Conservation (phyloP, 2,329 filamentous ascomycete genomes). For the Beauveria scarabaeidicola region DNA sequence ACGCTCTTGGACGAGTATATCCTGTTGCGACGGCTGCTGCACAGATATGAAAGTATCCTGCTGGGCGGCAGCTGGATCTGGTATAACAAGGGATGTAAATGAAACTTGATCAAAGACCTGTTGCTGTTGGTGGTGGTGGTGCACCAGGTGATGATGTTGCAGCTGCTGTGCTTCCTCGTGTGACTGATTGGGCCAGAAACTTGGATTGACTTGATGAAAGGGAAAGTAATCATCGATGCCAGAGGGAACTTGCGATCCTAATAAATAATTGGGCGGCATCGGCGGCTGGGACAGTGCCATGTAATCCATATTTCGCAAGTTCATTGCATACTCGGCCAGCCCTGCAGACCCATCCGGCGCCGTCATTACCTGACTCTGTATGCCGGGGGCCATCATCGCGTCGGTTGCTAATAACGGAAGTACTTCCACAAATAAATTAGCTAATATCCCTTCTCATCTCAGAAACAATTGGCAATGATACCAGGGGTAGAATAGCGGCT, state of each 20-base stretch:
- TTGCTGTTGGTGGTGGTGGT: background rate
- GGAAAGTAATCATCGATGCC: background rate
- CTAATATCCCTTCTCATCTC: background rate
- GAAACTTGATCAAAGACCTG: background rate
- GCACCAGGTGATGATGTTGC: background rate
- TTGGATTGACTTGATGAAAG: background rate
- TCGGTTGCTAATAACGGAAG: conserved; percentile 7
- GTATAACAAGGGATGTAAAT: background rate
- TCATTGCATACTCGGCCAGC: conserved; percentile 27
- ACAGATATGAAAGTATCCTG: background rate
- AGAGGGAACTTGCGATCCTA: conserved; percentile 10
- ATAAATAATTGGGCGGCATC: conserved; percentile 20
- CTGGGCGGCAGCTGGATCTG: background rate
- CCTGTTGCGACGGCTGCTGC: background rate
- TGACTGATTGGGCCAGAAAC: background rate
- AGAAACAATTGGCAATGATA: conserved; percentile 9
- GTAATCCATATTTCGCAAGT: conserved; percentile 26
- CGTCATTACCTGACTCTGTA: background rate
- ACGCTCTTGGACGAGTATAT: background rate
- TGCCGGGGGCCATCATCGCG: background rate
- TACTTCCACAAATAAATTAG: conserved; percentile 4
- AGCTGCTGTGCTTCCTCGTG: background rate
- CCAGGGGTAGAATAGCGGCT: conserved; percentile 9
- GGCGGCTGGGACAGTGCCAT: conserved; percentile 16
- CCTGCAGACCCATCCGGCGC: conserved; percentile 21